Evolutionary conservation across 352 stramenopile species (phyloP).

Genomic region (Aphanomyces invadans): DNA sequence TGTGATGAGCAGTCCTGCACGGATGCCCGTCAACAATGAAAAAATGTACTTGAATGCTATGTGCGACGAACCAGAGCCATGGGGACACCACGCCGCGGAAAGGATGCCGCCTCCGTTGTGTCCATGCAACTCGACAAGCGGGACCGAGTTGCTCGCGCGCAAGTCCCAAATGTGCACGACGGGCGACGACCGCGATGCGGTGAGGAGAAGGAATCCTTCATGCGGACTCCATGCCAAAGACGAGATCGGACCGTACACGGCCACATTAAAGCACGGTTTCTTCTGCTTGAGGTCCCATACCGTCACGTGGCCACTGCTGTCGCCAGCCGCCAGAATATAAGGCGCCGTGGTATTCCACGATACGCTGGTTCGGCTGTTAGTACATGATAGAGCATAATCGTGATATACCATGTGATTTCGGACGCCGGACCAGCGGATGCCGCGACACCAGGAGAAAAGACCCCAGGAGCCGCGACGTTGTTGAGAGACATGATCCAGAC

Average conservation of each 20-base stretch:
- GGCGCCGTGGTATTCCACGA: slow-evolving; percentile 97
- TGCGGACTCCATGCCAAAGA: slow-evolving; percentile 96
- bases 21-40: too few relatives aligned
- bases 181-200: slow-evolving; percentile 90
- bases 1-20: slow-evolving; percentile 83
- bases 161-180: slow-evolving; percentile 98
- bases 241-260: slow-evolving; percentile 82
- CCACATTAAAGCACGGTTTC: slow-evolving; percentile 96
- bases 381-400: background rate
- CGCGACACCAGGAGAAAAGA: slow-evolving; percentile 81
- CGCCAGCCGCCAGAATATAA: slow-evolving; percentile 95
- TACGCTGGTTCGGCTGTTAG: slow-evolving; percentile 38
- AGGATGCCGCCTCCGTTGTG: slow-evolving; percentile 94
- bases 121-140: slow-evolving; percentile 91
- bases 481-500: slow-evolving; percentile 94
- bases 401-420: slow-evolving; percentile 58
- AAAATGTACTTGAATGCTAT: background rate
- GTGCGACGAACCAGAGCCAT: slow-evolving; percentile 59
- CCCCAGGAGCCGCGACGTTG: slow-evolving; percentile 75
- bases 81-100: slow-evolving; percentile 95
- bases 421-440: slow-evolving; percentile 40
- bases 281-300: slow-evolving; percentile 98
- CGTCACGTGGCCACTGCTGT: slow-evolving; percentile 89
- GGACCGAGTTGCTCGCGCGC: slow-evolving; percentile 93
- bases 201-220: slow-evolving; percentile 95